Conservation (phyloP, 441 rosid genomes). For the Macaranga tanarius region DNA sequence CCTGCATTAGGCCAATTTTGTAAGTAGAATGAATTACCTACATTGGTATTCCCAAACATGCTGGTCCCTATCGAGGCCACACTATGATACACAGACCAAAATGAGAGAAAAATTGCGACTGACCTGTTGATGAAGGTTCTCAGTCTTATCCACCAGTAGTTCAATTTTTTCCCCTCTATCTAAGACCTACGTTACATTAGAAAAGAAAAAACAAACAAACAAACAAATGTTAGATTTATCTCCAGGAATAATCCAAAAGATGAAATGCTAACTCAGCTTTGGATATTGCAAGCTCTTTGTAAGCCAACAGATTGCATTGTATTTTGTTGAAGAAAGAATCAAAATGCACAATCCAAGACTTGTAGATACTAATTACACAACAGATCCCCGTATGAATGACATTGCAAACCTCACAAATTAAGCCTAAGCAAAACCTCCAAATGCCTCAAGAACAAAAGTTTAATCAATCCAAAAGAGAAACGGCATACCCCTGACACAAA, state of each 20-base stretch:
- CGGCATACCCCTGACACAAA: too few species aligned
- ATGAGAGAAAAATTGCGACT: constrained; percentile 10
- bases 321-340: background rate
- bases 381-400: background rate
- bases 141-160: constrained; percentile 91
- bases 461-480: background rate
- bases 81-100: background rate
- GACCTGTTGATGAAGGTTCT: constrained; percentile 89
- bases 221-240: too few species aligned
- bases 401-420: background rate
- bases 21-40: background rate
- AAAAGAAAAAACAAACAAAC: too few species aligned
- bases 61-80: background rate
- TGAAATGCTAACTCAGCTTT: background rate
- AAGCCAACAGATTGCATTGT: background rate
- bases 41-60: background rate
- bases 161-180: constrained; percentile 97
- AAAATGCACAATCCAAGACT: too few species aligned
- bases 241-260: background rate
- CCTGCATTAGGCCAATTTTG: constrained; percentile 34
- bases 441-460: background rate
- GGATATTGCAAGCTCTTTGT: background rate
- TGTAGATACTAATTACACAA: background rate
- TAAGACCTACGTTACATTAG: constrained; percentile 49
- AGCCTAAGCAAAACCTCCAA: background rate